phyloP scores from a whole-genome alignment of 78 protist species.

The Dictyostelium brefeldianum region DNA sequence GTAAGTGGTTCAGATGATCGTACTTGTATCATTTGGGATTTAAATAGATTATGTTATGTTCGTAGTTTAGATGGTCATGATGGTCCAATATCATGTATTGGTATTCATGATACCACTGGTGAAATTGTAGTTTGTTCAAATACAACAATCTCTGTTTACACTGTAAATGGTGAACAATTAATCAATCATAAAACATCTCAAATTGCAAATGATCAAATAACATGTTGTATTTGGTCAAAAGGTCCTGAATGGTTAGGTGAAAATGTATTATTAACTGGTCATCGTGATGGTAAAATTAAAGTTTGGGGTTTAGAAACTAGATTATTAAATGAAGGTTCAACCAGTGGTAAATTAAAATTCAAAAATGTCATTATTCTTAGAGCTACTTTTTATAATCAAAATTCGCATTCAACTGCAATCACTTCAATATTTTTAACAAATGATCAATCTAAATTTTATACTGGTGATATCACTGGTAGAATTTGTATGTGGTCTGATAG shows the following conservation, averaged over 20 bases:
- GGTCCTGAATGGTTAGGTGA: constrained; percentile 79
- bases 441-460: constrained; percentile 64
- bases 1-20: constrained; percentile 85
- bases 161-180: constrained; percentile 56
- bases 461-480: constrained; percentile 77
- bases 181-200: constrained; percentile 55
- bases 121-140: constrained; percentile 75
- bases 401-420: constrained; percentile 26
- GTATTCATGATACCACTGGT: constrained; percentile 76
- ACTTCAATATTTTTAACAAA: constrained; percentile 53
- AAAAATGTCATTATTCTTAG: constrained; percentile 62
- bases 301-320: constrained; percentile 75
- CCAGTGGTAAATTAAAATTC: constrained; percentile 1
- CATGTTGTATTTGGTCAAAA: constrained; percentile 54
- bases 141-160: constrained; percentile 51
- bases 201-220: constrained; percentile 55
- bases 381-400: constrained; percentile 27
- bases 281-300: constrained; percentile 76
- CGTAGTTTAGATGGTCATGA: constrained; percentile 50
- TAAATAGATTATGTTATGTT: constrained; percentile 79
- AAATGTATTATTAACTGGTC: constrained; percentile 74
- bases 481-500: constrained; percentile 55
- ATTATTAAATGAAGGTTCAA: constrained; percentile 12
- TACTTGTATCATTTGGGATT: constrained; percentile 90
- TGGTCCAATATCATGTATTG: constrained; percentile 64